Evolutionary conservation across 352 stramenopile species (phyloP).

Genomic region (Lagenidium sp.): DNA sequence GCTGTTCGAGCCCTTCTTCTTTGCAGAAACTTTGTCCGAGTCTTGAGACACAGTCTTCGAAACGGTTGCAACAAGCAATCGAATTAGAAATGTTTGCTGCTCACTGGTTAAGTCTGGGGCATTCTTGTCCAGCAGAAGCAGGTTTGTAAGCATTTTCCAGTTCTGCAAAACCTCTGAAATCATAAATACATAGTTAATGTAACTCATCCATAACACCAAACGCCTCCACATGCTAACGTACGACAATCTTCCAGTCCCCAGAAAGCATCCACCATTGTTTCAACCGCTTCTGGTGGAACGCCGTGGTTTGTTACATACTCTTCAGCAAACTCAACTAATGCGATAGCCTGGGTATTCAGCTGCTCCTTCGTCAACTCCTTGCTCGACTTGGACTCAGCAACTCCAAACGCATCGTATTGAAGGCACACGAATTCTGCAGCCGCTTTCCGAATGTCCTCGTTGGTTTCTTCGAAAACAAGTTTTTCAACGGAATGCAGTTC

Average conservation of each 20-base stretch:
- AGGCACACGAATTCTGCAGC: constrained; percentile 83
- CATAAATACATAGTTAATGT: too few species aligned
- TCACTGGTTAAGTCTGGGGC: constrained; percentile 68
- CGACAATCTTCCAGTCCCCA: constrained; percentile 80
- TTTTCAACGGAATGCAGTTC: constrained; percentile 71
- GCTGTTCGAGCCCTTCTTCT: constrained; percentile 42
- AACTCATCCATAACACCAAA: constrained; percentile 1
- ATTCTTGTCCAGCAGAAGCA: constrained; percentile 76
- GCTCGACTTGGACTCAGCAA: constrained; percentile 52
- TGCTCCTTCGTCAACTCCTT: constrained; percentile 71
- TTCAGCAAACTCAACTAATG: constrained; percentile 85
- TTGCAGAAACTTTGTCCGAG: constrained; percentile 16
- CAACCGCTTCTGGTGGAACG: constrained; percentile 45
- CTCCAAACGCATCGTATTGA: constrained; percentile 84
- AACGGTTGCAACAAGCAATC: constrained; percentile 58
- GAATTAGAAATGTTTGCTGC: constrained; percentile 73
- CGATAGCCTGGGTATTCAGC: constrained; percentile 80
- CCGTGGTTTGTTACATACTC: constrained; percentile 72
- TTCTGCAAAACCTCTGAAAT: constrained; percentile 70
- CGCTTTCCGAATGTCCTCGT: constrained; percentile 63
- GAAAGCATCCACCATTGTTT: constrained; percentile 79
- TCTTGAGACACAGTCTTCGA: constrained; percentile 39
- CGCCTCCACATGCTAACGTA: constrained; percentile 23
- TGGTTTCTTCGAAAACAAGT: constrained; percentile 69
- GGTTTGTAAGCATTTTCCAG: constrained; percentile 64